A percentile compares a stretch with the other conserved stretches of the same genome.
phyloP scores from a whole-genome alignment of 2,329 filamentous ascomycete species.

The Pseudogymnoascus sp. region DNA sequence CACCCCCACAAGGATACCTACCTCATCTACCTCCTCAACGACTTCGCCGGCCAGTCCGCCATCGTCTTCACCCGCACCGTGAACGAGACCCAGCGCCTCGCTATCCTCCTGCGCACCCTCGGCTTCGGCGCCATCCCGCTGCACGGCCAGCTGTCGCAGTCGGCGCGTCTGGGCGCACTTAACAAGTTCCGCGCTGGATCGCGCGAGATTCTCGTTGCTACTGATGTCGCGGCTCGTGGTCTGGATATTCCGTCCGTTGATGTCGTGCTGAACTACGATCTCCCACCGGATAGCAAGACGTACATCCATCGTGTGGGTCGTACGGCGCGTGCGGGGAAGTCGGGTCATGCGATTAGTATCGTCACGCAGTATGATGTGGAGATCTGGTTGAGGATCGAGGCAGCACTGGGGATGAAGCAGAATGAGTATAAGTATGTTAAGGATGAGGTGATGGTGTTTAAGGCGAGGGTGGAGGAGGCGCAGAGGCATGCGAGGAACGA shows the following conservation, averaged over 20 bases:
- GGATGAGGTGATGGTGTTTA: constrained; percentile 79
- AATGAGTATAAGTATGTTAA: constrained; percentile 60
- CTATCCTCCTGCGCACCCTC: constrained; percentile 72
- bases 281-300: constrained; percentile 78
- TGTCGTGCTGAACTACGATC: constrained; percentile 75
- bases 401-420: constrained; percentile 69
- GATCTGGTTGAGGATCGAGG: constrained; percentile 72
- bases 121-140: constrained; percentile 88
- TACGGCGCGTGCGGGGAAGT: constrained; percentile 79
- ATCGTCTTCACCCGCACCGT: constrained; percentile 93
- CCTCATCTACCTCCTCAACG: constrained; percentile 76
- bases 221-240: constrained; percentile 87
- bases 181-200: constrained; percentile 78
- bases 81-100: constrained; percentile 77
- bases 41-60: constrained; percentile 73
- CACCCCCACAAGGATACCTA: constrained; percentile 84
- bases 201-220: constrained; percentile 84
- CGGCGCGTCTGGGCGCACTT: constrained; percentile 74
- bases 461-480: constrained; percentile 69
- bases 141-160: constrained; percentile 86
- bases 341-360: constrained; percentile 69
- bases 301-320: constrained; percentile 86
- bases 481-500: constrained; percentile 70
- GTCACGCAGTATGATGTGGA: constrained; percentile 85
- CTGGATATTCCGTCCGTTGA: constrained; percentile 91